phyloP scores from a whole-genome alignment of 2,329 filamentous ascomycete genomes.

The Xylariaceae sp. region DNA sequence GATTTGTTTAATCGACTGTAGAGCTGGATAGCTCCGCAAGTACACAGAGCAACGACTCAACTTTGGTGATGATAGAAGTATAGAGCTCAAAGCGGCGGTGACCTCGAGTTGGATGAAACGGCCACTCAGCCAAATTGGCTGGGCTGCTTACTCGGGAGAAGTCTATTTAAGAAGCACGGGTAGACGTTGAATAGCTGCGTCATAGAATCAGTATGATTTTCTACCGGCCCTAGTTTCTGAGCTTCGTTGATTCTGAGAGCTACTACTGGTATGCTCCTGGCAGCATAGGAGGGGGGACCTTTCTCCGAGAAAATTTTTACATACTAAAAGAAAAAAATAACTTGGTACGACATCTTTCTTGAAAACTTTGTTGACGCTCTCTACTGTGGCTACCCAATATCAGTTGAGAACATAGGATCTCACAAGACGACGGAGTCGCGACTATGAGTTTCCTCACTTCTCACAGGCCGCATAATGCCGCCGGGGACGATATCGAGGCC shows the following conservation, averaged over 20 bases:
- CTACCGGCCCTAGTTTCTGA: no score
- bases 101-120: no score
- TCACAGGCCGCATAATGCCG: conserved; percentile 24
- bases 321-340: no score
- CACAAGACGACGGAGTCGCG: neutral
- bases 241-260: no score
- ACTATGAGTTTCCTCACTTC: conserved; percentile 34
- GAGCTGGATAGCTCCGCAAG: neutral
- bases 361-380: neutral
- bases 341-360: neutral
- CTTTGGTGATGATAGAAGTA: neutral
- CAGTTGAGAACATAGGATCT: neutral
- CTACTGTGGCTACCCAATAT: neutral
- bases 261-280: no score
- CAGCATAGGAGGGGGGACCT: no score
- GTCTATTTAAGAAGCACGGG: no score
- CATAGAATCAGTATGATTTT: no score
- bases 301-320: no score
- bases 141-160: no score
- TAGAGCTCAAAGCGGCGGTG: neutral
- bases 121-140: neutral
- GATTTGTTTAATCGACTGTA: neutral
- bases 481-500: conserved; percentile 38
- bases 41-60: neutral
- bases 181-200: no score